Conservation (phyloP, 352 stramenopile genomes). For the Albugo candida region DNA sequence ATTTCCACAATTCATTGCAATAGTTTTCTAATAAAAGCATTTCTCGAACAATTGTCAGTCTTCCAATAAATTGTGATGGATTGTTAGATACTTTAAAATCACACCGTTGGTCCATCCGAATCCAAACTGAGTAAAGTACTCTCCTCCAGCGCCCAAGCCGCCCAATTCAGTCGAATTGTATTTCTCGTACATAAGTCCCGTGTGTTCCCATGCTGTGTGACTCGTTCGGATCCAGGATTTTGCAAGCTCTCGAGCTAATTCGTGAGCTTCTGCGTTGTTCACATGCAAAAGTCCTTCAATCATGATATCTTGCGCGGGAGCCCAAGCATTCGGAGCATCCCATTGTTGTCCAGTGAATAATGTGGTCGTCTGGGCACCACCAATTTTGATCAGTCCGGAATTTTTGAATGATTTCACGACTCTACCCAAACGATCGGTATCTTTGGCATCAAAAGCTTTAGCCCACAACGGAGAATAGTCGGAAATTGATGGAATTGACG, state of each 20-base stretch:
- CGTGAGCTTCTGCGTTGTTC: neutral
- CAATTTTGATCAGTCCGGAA: constrained; percentile 13
- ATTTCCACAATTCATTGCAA: neutral
- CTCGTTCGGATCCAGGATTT: constrained; percentile 12
- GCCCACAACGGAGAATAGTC: constrained; percentile 22
- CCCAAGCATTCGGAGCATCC: constrained; percentile 34
- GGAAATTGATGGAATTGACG: constrained; percentile 5
- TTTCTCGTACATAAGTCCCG: constrained; percentile 28
- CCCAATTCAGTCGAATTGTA: constrained; percentile 21
- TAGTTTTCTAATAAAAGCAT: neutral
- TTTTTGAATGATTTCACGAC: constrained; percentile 10
- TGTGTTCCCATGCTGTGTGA: constrained; percentile 11
- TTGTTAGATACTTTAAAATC: constrained; percentile 25
- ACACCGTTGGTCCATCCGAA: constrained; percentile 42
- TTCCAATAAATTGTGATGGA: constrained; percentile 11
- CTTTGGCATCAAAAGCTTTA: constrained; percentile 2
- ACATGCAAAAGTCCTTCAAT: constrained; percentile 15
- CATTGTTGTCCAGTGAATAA: constrained; percentile 19
- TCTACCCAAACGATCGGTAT: neutral
- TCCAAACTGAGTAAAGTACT: constrained; percentile 30
- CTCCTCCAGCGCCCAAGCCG: constrained; percentile 17
- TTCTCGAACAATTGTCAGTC: too few species aligned
- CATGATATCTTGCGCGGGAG: constrained; percentile 19
- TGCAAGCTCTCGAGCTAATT: constrained; percentile 11
- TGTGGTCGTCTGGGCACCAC: constrained; percentile 18